Evolutionary conservation across 495 filamentous ascomycete genomes (phyloP), one percentile per base, ranked within the genome.

Genomic region (Trypethelium eluteriae): DNA sequence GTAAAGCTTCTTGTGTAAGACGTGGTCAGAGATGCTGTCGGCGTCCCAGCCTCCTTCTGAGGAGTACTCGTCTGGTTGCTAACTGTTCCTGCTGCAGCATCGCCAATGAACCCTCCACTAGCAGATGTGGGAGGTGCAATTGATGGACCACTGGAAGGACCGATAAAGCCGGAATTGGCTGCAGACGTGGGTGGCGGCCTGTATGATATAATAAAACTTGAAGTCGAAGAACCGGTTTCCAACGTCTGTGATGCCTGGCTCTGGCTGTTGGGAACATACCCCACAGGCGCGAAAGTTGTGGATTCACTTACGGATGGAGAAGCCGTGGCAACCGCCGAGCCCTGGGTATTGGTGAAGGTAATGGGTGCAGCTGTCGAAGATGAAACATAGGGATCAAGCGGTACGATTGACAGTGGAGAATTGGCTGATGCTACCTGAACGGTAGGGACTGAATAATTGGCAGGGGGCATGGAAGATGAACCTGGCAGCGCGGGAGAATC

Each of bases 311-410:
- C 32, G n/a, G 53, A 59, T 34, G 53, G 53, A 59, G 53, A 59
- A 7, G 53, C 53, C 25, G 53, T 59, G 36, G 32, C 53, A 36
- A 59, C 14, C 7, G 53, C 53, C 3, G 53, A 59, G 32, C 53
- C 53, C 32, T 59, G 53, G 32, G 53, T 59, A 14, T 59, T 59
- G 32, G 53, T 59, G 32, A 59, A 59, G 5, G 53, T 59, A 14
- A 59, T 59, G 34, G 53, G 11, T 59, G n/a, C 53, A 59, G 53
- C 53, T 3, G 53, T 59, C 53, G 53, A 59, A 36, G 53, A 59
- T 36, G 53, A 59, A 6, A 59, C 53, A 36, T 59, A 59, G 7
- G 53, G 53, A 59, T 59, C 32, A 3, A 59, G 53, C 36, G 53
- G 53, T 36, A 59, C 32, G 14, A 59, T 59, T 6, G 53, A 59